Percentiles rank a stretch among this genome's conserved stretches.
Evolutionary conservation across 2,329 filamentous ascomycete genomes (phyloP).

Genomic region (Elsinoe fawcettii): DNA sequence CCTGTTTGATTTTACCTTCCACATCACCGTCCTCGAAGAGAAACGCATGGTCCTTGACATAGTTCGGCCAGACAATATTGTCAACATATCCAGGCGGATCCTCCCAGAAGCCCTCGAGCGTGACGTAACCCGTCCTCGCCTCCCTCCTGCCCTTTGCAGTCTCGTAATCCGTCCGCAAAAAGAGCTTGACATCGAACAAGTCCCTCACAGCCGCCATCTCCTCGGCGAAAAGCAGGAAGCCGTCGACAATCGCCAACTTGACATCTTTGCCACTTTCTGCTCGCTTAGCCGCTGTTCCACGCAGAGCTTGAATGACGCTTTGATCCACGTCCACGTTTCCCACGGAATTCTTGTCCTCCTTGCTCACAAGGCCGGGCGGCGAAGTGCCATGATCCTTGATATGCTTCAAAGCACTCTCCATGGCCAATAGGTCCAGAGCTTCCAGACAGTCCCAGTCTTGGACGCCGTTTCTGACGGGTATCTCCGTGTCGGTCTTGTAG

Average conservation of each 20-base stretch:
- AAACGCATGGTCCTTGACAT: constrained; percentile 71
- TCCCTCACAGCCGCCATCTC: constrained; percentile 45
- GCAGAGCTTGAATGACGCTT: constrained; percentile 26
- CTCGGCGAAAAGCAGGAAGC: constrained; percentile 74
- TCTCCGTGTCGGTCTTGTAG: constrained; percentile 71
- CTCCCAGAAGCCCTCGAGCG: constrained; percentile 79
- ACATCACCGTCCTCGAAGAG: constrained; percentile 67
- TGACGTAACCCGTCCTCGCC: constrained; percentile 68
- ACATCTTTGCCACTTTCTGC: constrained; percentile 20
- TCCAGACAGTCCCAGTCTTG: constrained; percentile 89
- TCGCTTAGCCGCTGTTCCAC: constrained; percentile 19
- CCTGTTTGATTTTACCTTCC: constrained; percentile 45
- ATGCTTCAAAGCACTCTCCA: constrained; percentile 60
- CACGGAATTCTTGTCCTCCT: constrained; percentile 52
- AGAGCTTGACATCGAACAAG: constrained; percentile 66
- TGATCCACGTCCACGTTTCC: constrained; percentile 35
- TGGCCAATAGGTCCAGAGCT: constrained; percentile 62
- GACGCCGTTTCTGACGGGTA: constrained; percentile 48
- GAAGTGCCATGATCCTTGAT: constrained; percentile 61
- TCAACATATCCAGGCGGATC: constrained; percentile 94
- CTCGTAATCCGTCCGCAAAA: constrained; percentile 62
- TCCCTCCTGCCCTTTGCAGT: constrained; percentile 59
- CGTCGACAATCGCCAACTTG: constrained; percentile 68
- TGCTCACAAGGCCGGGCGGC: constrained; percentile 45
- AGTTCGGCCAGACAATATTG: constrained; percentile 91